A percentile compares a stretch with the other conserved stretches of the same genome.
These are phyloP conservation scores for Linnemannia schmuckeri DNA, from an alignment of 192 early-diverging fungal genomes.

Conservation along the genomic window DNA sequence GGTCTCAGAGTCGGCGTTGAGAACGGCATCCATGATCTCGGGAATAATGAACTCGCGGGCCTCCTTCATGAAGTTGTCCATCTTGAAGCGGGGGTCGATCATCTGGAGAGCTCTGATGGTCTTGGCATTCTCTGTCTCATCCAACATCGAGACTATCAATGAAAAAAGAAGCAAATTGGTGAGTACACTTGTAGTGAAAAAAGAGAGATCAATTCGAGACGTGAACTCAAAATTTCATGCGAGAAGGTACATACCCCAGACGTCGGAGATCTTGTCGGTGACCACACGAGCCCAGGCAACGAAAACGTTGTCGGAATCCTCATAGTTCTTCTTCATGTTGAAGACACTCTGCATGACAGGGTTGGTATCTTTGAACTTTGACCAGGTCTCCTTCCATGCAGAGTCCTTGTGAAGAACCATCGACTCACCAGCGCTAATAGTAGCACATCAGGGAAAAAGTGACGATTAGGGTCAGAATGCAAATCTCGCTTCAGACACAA, in stretches of 20 bases:
- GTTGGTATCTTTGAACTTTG: slow-evolving; percentile 90
- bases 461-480: background rate
- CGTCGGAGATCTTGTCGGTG: slow-evolving; percentile 82
- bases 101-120: slow-evolving; percentile 87
- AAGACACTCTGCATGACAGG: slow-evolving; percentile 87
- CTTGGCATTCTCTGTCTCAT: slow-evolving; percentile 94
- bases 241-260: slow-evolving; percentile 66
- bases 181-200: background rate
- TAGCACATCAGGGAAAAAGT: background rate
- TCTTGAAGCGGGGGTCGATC: slow-evolving; percentile 89
- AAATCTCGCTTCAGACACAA: background rate
- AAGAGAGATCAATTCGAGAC: background rate
- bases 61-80: slow-evolving; percentile 92
- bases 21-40: slow-evolving; percentile 95
- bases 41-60: slow-evolving; percentile 93
- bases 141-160: slow-evolving; percentile 76
- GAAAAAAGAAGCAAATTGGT: background rate
- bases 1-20: slow-evolving; percentile 86
- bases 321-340: slow-evolving; percentile 80
- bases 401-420: slow-evolving; percentile 91
- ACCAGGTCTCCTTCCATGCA: slow-evolving; percentile 92
- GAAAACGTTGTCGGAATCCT: slow-evolving; percentile 92
- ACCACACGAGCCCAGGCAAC: slow-evolving; percentile 80
- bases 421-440: slow-evolving; percentile 75
- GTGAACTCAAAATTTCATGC: slow-evolving; percentile 8